Base-by-base conservation (phyloP, 345 rosid genomes). In the Anacardium occidentale region DNA sequence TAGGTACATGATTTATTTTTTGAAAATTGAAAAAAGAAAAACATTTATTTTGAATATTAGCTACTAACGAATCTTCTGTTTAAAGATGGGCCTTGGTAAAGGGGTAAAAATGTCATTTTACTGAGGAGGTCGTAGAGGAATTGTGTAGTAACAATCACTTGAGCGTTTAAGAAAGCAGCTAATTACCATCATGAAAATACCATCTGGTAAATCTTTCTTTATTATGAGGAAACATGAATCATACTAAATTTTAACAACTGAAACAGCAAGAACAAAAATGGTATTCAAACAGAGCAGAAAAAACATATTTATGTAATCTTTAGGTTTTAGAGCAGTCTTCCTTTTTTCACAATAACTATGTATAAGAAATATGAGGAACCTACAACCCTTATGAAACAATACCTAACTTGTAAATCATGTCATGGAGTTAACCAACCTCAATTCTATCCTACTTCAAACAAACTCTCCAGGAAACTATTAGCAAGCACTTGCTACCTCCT, bases 401-500 rank as follows among this genome's bases (percentile, higher is more conserved):
- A 11, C 29, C 74, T 70, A 70, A 59, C 65, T 26, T 59, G 72
- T 55, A 40, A 56, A 55, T 47, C 24, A 15, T 37, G 25, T 20
- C 73, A 72, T 56, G 26, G 66, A 74, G 68, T 70, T 56, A 51
- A 26, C 47, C 62, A 54, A 14, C 68, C 25, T 48, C 5, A 63
- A 54, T 57, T 48, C 74, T 66, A 67, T 56, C 51, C 74, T 62
- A 62, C 68, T 66, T 48, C 32, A 48, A 60, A n/a, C 24, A 61
- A 51, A 20, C 59, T 7, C 8, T 20, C 26, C 32, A 32, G 52
- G 52, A 13, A 48, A 48, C 50, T 13, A 61, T 85, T 64, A 89
- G 78, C 86, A 84, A 70, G 86, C 86, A 67, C 84, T 77, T n/a
- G 84, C 83, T 48, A 79, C 73, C 25, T 62, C 82, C 24, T 66